These are phyloP conservation scores for Allium cepa DNA, from an alignment of 106 monocot genomes.

Conservation along the genomic window DNA sequence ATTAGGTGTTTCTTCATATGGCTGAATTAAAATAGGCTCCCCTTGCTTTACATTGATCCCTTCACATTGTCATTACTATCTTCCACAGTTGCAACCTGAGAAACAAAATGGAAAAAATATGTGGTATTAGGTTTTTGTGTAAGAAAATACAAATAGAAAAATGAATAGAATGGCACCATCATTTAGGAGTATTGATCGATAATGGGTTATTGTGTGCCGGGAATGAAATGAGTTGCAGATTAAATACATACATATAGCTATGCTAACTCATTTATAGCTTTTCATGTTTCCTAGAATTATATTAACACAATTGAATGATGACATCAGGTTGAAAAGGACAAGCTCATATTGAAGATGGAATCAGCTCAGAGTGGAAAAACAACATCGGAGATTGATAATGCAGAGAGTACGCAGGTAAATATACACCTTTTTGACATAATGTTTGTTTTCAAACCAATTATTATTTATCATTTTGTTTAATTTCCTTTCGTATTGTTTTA, in stretches of 20 bases:
- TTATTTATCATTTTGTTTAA: too few relatives aligned
- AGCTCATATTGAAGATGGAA: slow-evolving; percentile 70
- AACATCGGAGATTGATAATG: slow-evolving; percentile 51
- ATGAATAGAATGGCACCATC: neutral
- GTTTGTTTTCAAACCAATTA: neutral
- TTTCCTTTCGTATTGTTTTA: too few relatives aligned
- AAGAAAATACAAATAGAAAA: neutral
- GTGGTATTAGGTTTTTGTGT: too few relatives aligned
- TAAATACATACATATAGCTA: too few relatives aligned
- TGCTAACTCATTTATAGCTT: too few relatives aligned
- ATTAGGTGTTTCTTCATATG: slow-evolving; percentile 28
- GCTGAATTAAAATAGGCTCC: slow-evolving; percentile 42
- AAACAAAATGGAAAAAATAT: too few relatives aligned
- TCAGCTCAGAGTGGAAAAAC: slow-evolving; percentile 48
- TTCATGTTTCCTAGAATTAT: too few relatives aligned
- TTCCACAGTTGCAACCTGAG: slow-evolving; percentile 5
- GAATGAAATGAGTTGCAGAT: neutral
- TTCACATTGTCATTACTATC: neutral
- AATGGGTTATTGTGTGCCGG: neutral
- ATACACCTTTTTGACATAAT: neutral
- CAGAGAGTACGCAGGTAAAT: slow-evolving; percentile 38
- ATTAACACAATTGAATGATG: neutral
- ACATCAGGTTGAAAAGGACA: slow-evolving; percentile 72
- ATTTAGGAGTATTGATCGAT: neutral
- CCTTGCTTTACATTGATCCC: slow-evolving; percentile 24